phyloP scores from a whole-genome alignment of 176 grass and related monocot species.

The Rhynchospora tenuis region DNA sequence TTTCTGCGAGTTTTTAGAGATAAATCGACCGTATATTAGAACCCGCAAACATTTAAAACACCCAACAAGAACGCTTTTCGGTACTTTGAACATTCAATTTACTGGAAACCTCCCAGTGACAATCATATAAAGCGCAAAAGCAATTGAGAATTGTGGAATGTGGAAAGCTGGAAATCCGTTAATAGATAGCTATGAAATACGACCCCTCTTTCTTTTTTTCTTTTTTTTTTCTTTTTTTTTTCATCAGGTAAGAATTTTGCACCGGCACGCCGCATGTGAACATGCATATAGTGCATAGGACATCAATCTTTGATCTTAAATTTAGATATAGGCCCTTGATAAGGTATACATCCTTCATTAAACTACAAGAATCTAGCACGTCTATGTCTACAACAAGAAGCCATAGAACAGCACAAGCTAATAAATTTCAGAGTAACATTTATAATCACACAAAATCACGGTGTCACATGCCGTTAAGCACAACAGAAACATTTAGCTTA shows the following conservation, averaged over 20 bases:
- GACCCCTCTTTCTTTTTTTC: too few species aligned
- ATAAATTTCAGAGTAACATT: constrained; percentile 3
- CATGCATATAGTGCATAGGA: background rate
- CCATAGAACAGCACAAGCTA: background rate
- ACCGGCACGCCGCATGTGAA: background rate
- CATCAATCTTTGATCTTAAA: background rate
- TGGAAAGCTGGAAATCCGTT: background rate
- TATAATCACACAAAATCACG: constrained; percentile 6
- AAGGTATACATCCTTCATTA: background rate
- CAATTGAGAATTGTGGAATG: background rate
- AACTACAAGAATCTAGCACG: background rate
- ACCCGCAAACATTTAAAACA: too few species aligned
- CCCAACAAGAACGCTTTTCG: background rate
- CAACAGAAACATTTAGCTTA: background rate
- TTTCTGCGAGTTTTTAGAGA: background rate
- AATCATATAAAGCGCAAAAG: background rate
- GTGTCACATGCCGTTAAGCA: background rate
- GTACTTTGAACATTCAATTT: background rate
- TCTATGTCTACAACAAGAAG: background rate
- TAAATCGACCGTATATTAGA: background rate
- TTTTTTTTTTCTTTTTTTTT: background rate
- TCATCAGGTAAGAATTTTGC: background rate
- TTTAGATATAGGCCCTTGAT: background rate
- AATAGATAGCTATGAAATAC: too few species aligned
- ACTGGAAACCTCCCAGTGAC: background rate